Base-by-base conservation (phyloP, 805 yeast species). In the Monosporozyma yasuniensis region DNA sequence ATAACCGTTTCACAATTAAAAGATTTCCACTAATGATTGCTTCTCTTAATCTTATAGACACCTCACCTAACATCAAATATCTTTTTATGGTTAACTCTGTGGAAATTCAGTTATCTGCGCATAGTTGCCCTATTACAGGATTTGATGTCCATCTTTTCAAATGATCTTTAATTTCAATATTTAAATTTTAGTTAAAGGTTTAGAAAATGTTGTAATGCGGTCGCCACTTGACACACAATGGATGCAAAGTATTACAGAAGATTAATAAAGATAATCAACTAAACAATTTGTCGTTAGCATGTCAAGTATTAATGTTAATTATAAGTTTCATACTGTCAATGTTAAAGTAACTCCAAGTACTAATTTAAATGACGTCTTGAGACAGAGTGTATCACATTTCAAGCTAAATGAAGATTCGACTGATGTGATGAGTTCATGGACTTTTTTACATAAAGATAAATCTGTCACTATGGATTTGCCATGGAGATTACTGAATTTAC, bases 21-120 rank as follows among this genome's bases (percentile, higher is more conserved):
- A 78, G 69, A 52, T 83, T 81, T 47, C 87, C 89, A 34, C 73
- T 72, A 4, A 73, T 68, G 21, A 88, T 74, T 2, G 93, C 88
- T 47, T 72, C 72, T 46, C 95, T 76, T n/a, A 87, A 75, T 49
- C 95, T 69, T 14, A 68, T 61, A 32, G 81, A 69, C 2, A 88
- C 85, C 50, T 83, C 88, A 21, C 52, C 51, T n/a, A 63, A 46
- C 66, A 61, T 65, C 45, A 23, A 38, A 10, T 11, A 27, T n/a
- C 19, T n/a, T 9, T 9, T 4, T 39, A 10, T 39, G 27, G 27
- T 12, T 39, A n/a, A 8, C 27, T 25, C 8, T 5, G 7, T 25
- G 28, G 16, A 16, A 14, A n/a, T n/a, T n/a, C n/a, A 14, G 16
- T 32, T 14, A 12, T 12, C 8, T 37, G 18, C n/a, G n/a, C n/a